phyloP scores from a whole-genome alignment of 352 stramenopile species.

The Globisporangium cylindrosporum region DNA sequence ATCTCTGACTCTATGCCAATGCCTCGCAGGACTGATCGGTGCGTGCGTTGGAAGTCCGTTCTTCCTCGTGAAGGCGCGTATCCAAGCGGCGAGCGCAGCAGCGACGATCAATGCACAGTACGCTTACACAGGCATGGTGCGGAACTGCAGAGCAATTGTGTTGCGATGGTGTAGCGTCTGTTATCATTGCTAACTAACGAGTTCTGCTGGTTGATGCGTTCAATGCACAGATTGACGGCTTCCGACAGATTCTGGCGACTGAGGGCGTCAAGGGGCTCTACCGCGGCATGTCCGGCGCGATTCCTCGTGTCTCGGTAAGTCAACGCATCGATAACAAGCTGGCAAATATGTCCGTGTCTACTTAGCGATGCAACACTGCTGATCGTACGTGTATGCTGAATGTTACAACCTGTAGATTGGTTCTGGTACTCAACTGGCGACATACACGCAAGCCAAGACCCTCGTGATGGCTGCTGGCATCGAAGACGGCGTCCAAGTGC shows the following conservation, averaged over 20 bases:
- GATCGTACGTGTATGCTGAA: not conserved
- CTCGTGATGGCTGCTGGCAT: constrained; percentile 72
- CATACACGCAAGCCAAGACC: constrained; percentile 83
- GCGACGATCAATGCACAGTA: constrained; percentile 83
- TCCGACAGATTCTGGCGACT: constrained; percentile 66
- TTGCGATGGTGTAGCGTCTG: not conserved
- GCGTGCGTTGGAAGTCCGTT: constrained; percentile 80
- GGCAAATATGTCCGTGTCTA: not conserved
- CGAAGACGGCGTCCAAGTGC: constrained; percentile 69
- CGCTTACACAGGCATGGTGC: constrained; percentile 80
- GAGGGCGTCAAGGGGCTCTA: constrained; percentile 76
- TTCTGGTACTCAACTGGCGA: constrained; percentile 78
- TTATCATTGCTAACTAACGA: not conserved
- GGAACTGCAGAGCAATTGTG: not conserved
- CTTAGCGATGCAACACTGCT: not conserved
- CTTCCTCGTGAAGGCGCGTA: constrained; percentile 82
- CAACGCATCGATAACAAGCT: not conserved
- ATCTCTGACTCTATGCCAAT: not conserved
- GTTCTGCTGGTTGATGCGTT: constrained; percentile 3
- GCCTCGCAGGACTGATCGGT: constrained; percentile 52
- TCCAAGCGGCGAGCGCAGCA: constrained; percentile 74
- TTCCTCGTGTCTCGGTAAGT: constrained; percentile 76
- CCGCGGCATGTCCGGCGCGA: constrained; percentile 63
- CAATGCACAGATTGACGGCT: constrained; percentile 60
- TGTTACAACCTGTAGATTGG: constrained; percentile 49